phyloP scores from a whole-genome alignment of 2,329 filamentous ascomycete genomes.

The Magnaporthales sp. region DNA sequence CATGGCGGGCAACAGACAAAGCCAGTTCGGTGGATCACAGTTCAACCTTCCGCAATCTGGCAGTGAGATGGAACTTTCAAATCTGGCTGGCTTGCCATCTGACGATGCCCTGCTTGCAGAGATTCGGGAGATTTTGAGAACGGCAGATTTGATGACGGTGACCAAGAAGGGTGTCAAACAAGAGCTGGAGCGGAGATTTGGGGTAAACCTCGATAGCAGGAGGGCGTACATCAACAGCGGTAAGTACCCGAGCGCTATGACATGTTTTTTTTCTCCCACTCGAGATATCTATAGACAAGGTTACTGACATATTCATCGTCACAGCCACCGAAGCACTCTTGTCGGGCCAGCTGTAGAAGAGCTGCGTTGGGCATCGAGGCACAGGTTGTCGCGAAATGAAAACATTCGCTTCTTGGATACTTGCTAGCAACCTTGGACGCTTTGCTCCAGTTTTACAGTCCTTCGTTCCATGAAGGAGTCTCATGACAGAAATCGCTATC shows the following conservation, averaged over 20 bases:
- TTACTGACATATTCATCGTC: slow-evolving; percentile 11
- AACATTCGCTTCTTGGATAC: slow-evolving; percentile 2
- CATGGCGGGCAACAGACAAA: slow-evolving; percentile 39
- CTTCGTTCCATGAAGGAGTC: not conserved
- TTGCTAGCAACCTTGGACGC: not conserved
- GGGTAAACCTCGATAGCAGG: slow-evolving; percentile 75
- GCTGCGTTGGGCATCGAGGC: not conserved
- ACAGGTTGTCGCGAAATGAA: not conserved
- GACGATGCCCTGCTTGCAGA: slow-evolving; percentile 88
- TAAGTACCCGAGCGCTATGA: slow-evolving; percentile 37
- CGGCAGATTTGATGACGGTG: slow-evolving; percentile 91
- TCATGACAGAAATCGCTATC: not conserved
- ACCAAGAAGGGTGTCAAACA: slow-evolving; percentile 98
- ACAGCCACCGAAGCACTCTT: slow-evolving; percentile 70
- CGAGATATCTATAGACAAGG: slow-evolving; percentile 19
- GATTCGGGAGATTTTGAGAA: slow-evolving; percentile 87
- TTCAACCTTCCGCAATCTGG: slow-evolving; percentile 36
- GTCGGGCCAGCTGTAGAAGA: slow-evolving; percentile 60
- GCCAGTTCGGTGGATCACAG: slow-evolving; percentile 51
- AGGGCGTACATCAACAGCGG: slow-evolving; percentile 90
- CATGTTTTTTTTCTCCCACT: not conserved
- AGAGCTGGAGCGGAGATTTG: slow-evolving; percentile 86
- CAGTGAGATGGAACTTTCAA: slow-evolving; percentile 60
- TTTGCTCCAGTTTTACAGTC: slow-evolving; percentile 3
- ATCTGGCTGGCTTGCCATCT: slow-evolving; percentile 67